These are phyloP conservation scores for Schoenoplectus triqueter DNA, from an alignment of 202 grass and related monocot genomes.

Conservation along the genomic window DNA sequence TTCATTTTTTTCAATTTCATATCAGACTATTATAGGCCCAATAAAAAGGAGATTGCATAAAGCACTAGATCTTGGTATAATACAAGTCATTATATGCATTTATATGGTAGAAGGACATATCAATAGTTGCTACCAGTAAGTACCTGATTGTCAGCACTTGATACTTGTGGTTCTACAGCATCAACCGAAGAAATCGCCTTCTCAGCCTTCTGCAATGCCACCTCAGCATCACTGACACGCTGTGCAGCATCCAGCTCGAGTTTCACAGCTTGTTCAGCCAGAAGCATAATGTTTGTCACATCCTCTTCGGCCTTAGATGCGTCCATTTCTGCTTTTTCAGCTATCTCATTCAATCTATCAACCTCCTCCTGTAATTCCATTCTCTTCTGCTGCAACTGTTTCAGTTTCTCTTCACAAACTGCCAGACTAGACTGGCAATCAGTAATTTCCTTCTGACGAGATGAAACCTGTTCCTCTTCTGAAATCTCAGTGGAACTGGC, in stretches of 20 bases:
- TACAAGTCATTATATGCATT: conserved; percentile 19
- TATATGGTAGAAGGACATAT: conserved; percentile 40
- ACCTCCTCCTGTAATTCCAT: conserved; percentile 67
- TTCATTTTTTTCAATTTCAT: not conserved
- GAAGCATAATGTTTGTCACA: conserved; percentile 85
- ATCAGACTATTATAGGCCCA: not conserved
- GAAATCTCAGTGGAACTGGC: conserved; percentile 48
- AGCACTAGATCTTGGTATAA: conserved; percentile 17
- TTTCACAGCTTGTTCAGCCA: conserved; percentile 91
- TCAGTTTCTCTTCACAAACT: conserved; percentile 58
- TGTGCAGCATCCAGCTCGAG: conserved; percentile 82
- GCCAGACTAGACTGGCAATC: conserved; percentile 51
- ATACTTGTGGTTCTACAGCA: conserved; percentile 45
- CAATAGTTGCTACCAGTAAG: conserved; percentile 39
- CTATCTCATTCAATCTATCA: conserved; percentile 74
- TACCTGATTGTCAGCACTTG: conserved; percentile 54
- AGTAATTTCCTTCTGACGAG: conserved; percentile 59
- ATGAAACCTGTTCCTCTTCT: conserved; percentile 60
- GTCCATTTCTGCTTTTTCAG: conserved; percentile 72
- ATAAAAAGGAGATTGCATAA: not conserved
- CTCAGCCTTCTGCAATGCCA: conserved; percentile 66
- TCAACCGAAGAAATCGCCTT: conserved; percentile 60
- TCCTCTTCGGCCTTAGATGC: conserved; percentile 85
- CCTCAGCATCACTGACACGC: conserved; percentile 68
- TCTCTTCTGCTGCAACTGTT: conserved; percentile 55